Base-by-base conservation (phyloP, 495 filamentous ascomycete species). In the Oleoguttula mirabilis region DNA sequence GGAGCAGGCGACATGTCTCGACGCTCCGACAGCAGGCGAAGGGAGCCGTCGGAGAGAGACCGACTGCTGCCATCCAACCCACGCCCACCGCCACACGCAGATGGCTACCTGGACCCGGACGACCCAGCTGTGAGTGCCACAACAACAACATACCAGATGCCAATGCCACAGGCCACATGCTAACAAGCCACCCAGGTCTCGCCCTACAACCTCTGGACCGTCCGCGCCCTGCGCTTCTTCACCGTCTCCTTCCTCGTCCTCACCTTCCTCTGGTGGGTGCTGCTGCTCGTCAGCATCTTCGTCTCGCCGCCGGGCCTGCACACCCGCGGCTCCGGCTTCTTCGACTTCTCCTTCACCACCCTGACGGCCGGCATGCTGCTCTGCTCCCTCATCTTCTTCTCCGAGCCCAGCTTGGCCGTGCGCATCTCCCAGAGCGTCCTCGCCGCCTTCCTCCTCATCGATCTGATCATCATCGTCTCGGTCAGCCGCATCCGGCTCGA, bases 171-270 rank as follows among this genome's bases (percentile, higher is more conserved):
- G n/a, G n/a, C n/a, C n/a, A n/a, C n/a, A n/a, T n/a, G n/a, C n/a
- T n/a, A n/a, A n/a, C n/a, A n/a, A n/a, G n/a, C n/a, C n/a, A n/a
- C n/a, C 10, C 30, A 88, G 82, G 82, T 96, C 22, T 87, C 90
- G 1, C 90, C 90, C 0, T 94, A 94, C 65, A 98, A 98, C 56
- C 76, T 95, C 39, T 93, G 82, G 76, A 81, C 75, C 47, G 81
- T 98, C 27, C 77, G 90, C 21, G 69, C 80, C 23, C 63, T 88
- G 11, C 75, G 85, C 50, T 80, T 72, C 56, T 54, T 86, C 28
- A 83, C 82, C 3, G 70, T 88, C 43, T 39, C 82, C 37, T 80
- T 94, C 53, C 67, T 86, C 21, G 62, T 65, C 43, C 59, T 93
- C 52, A 80, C 72, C 55, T 84, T 94, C 51, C 52, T 85, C 30